Base-by-base conservation (phyloP, 225 moss, liverwort and hornwort species). In the Rhytidiadelphus loreus region DNA sequence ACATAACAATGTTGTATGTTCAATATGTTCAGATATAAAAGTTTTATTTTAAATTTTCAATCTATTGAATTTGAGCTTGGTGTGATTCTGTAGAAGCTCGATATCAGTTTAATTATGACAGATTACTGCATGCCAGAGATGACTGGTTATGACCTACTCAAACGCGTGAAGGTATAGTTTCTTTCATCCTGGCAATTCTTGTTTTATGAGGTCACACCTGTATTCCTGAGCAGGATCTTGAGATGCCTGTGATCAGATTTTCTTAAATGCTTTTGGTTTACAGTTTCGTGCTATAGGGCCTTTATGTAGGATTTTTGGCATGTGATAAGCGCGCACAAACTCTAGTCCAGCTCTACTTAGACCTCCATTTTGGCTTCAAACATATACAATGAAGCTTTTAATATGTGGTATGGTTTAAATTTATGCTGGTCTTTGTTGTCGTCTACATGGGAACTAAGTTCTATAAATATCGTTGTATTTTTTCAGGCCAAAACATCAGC, bases 81-180 rank as follows among this genome's bases (percentile, higher is more conserved):
- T 73, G 82, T 85, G 87, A 55, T 77, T 80, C 44, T 94, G 90
- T 95, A 98, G 98, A 92, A 84, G 44, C 62, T 93, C 85, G 92
- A 96, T n/a, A 87, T 97, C 82, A 95, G 95, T 87, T 90, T 98
- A 30, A 97, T 98, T 30, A 94, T 97, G 48, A 97, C 98, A 61
- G 98, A 98, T 82, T 97, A 95, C 75, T 98, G 96, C 89, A 98
- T 98, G 98, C 98, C 98, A 17, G 95, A 94, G 83, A 97, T 98
- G 97, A 98, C 98, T 78, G 98, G 98, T 75, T 97, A 94, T 84
- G 97, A 98, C 63, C 92, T 98, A 16, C 96, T 98, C 64, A 95
- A 93, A 91, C 90, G 86, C 88, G 93, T 97, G 39, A 98, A 98
- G 97, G 98, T 97, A 92, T 19, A 71, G 16, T 32, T 57, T 50